Evolutionary conservation across 176 grass and related monocot genomes (phyloP).

Genomic region (Raddia distichophylla): DNA sequence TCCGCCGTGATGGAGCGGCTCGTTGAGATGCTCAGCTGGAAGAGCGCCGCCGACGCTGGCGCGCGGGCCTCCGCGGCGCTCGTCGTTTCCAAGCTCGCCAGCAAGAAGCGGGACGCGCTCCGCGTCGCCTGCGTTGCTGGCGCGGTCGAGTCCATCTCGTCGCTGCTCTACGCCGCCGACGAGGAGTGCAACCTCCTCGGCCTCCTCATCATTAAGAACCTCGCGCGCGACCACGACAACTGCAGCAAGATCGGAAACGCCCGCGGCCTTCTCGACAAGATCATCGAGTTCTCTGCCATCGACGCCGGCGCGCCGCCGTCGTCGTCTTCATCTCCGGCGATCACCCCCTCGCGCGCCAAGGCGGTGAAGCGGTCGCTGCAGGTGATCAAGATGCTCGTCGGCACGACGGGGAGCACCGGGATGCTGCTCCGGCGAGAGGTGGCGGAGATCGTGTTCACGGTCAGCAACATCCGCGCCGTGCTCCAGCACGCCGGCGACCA

Average conservation of each 20-base stretch:
- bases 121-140: slow-evolving; percentile 56
- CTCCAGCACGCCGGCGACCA: slow-evolving; percentile 41
- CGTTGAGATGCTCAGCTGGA: slow-evolving; percentile 75
- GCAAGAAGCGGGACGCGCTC: slow-evolving; percentile 65
- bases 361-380: slow-evolving; percentile 70
- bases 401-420: slow-evolving; percentile 57
- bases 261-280: slow-evolving; percentile 73
- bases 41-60: slow-evolving; percentile 39
- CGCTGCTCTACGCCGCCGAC: slow-evolving; percentile 49
- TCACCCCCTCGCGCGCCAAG: slow-evolving; percentile 40
- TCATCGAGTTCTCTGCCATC: slow-evolving; percentile 64
- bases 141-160: slow-evolving; percentile 66
- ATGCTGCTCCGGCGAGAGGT: slow-evolving; percentile 60
- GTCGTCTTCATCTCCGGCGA: not conserved
- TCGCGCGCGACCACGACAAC: slow-evolving; percentile 73
- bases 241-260: slow-evolving; percentile 69
- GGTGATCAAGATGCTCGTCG: slow-evolving; percentile 73
- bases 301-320: not conserved
- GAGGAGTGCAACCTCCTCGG: slow-evolving; percentile 68
- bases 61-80: slow-evolving; percentile 53
- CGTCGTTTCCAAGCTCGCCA: slow-evolving; percentile 68
- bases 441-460: slow-evolving; percentile 67
- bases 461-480: slow-evolving; percentile 79
- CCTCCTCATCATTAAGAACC: slow-evolving; percentile 78
- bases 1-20: slow-evolving; percentile 52